Percentiles rank a stretch among this genome's conserved stretches.
Conservation (phyloP, 129 eudicot species). For the Flaveria ramosissima region DNA sequence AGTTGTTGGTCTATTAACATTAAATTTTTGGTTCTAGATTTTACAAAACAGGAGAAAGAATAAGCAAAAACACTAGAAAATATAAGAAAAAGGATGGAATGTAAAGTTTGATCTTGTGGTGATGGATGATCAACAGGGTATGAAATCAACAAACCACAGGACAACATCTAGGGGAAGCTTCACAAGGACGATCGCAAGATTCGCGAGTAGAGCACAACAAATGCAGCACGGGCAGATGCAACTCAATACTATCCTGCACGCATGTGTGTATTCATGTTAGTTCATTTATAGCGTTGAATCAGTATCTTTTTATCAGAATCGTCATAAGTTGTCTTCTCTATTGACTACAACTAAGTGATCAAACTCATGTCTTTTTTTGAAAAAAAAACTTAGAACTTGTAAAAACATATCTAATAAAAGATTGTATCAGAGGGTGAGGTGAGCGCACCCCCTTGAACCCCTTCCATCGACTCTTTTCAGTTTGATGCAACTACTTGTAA, state of each 20-base stretch:
- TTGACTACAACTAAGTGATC: background rate
- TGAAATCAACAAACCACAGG: conserved; percentile 49
- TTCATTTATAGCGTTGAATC: background rate
- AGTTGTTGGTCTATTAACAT: background rate
- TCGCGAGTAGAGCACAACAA: conserved; percentile 44
- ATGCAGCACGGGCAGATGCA: conserved; percentile 55
- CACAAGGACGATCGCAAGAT: conserved; percentile 40
- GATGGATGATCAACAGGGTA: conserved; percentile 45
- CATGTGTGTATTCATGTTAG: background rate
- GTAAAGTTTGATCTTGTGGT: background rate
- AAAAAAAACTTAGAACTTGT: too few species aligned
- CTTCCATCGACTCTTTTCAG: background rate
- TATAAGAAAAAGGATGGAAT: too few species aligned
- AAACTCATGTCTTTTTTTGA: background rate
- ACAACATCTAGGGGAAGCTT: conserved; percentile 55
- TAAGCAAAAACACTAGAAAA: too few species aligned
- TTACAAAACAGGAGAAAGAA: background rate
- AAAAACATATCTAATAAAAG: too few species aligned
- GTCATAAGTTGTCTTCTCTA: too few species aligned
- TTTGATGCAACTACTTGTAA: background rate
- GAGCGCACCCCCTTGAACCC: too few species aligned
- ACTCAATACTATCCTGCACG: conserved; percentile 44
- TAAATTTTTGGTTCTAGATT: background rate
- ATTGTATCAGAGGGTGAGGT: too few species aligned
- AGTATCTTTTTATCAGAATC: too few species aligned